Evolutionary conservation across 202 grass and related monocot genomes (phyloP).

Genomic region (Panicum hallii): DNA sequence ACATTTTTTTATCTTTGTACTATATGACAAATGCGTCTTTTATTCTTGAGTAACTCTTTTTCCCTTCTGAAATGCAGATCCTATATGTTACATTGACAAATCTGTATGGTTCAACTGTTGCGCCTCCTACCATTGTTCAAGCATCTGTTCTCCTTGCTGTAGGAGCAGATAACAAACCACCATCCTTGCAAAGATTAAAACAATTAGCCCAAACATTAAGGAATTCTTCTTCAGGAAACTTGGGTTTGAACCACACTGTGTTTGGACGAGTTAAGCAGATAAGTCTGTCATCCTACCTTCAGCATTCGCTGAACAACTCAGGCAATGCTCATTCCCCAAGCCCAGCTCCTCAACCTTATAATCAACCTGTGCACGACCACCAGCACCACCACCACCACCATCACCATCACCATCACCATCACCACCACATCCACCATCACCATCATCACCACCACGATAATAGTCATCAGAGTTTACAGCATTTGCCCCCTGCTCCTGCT

Average conservation of each 20-base stretch:
- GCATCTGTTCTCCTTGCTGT: slow-evolving; percentile 69
- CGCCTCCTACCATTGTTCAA: slow-evolving; percentile 70
- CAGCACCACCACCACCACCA: slow-evolving; percentile 43
- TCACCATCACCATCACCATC: slow-evolving; percentile 46
- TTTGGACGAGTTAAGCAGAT: slow-evolving; percentile 89
- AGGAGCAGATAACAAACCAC: slow-evolving; percentile 55
- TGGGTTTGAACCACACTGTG: slow-evolving; percentile 79
- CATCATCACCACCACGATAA: slow-evolving; percentile 42
- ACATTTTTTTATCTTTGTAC: neutral
- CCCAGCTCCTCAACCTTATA: slow-evolving; percentile 57
- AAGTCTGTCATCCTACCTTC: slow-evolving; percentile 76
- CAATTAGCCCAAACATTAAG: slow-evolving; percentile 72
- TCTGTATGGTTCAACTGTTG: slow-evolving; percentile 67
- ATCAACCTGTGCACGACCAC: slow-evolving; percentile 40
- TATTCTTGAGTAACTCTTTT: slow-evolving; percentile 3
- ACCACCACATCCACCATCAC: slow-evolving; percentile 50
- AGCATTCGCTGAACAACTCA: slow-evolving; percentile 65
- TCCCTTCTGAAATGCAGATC: slow-evolving; percentile 60
- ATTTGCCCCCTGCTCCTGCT: slow-evolving; percentile 51
- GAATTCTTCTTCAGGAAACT: slow-evolving; percentile 72
- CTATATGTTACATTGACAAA: slow-evolving; percentile 78
- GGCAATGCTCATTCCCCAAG: slow-evolving; percentile 49
- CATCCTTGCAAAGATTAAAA: slow-evolving; percentile 64
- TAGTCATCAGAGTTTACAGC: slow-evolving; percentile 40
- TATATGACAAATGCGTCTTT: slow-evolving; percentile 14